These are phyloP conservation scores for Gliomastix tumulicola DNA, from an alignment of 2,329 filamentous ascomycete species.

Conservation along the genomic window DNA sequence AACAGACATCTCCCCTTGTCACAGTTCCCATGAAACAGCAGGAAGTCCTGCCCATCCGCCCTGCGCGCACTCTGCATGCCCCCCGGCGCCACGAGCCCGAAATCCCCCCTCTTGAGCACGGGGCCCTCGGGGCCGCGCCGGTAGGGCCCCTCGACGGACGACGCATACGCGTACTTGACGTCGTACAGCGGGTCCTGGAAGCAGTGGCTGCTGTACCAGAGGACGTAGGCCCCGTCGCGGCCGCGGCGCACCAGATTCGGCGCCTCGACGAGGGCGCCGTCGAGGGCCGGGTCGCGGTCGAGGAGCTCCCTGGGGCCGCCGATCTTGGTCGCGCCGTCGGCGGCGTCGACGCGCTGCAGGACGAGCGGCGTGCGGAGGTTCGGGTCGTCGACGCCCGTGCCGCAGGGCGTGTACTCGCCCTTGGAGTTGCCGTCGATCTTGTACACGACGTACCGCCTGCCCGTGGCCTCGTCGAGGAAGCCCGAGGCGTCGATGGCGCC, in stretches of 20 bases:
- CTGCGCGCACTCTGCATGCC: slow-evolving; percentile 25
- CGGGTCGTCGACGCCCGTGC: slow-evolving; percentile 30
- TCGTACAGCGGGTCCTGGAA: slow-evolving; percentile 48
- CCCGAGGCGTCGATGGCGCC: slow-evolving; percentile 58
- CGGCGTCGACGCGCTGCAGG: slow-evolving; percentile 40
- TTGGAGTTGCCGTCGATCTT: slow-evolving; percentile 60
- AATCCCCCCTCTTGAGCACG: slow-evolving; percentile 26
- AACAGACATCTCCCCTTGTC: slow-evolving; percentile 25
- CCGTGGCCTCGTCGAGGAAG: slow-evolving; percentile 45
- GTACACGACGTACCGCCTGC: slow-evolving; percentile 52
- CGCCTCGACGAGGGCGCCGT: slow-evolving; percentile 55
- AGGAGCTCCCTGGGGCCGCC: slow-evolving; percentile 42
- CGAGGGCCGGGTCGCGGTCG: slow-evolving; percentile 28
- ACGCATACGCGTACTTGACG: slow-evolving; percentile 49
- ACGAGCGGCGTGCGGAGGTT: slow-evolving; percentile 44
- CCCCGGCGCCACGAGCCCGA: slow-evolving; percentile 30
- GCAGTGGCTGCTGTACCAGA: slow-evolving; percentile 58
- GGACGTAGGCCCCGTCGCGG: slow-evolving; percentile 43
- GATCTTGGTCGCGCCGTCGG: slow-evolving; percentile 43
- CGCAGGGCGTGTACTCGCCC: slow-evolving; percentile 20
- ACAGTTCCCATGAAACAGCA: slow-evolving; percentile 30
- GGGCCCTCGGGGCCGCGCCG: slow-evolving; percentile 17
- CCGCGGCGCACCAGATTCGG: slow-evolving; percentile 43
- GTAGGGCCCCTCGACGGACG: slow-evolving; percentile 27
- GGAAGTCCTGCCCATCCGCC: slow-evolving; percentile 13